phyloP scores from a whole-genome alignment of 371 early-diverging fungal genomes.

The Mortierella sp. region DNA sequence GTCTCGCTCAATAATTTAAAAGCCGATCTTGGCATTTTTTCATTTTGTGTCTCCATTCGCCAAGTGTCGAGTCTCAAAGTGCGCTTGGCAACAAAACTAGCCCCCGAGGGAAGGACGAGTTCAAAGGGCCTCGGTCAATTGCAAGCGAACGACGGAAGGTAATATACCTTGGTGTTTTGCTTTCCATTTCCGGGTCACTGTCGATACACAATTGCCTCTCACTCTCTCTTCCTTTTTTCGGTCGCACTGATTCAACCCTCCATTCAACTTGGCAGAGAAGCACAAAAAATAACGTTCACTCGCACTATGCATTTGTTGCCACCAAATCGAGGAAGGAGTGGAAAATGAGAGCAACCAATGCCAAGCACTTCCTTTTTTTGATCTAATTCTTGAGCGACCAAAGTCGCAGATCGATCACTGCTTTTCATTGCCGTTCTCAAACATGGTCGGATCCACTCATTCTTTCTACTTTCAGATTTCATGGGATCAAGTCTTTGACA shows the following conservation, averaged over 20 bases:
- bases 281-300: background rate
- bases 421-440: too few species aligned
- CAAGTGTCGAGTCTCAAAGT: background rate
- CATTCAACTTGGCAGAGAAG: background rate
- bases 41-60: background rate
- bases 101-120: too few species aligned
- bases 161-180: background rate
- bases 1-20: background rate
- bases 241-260: background rate
- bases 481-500: too few species aligned
- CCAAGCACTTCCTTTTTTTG: background rate
- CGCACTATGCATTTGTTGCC: background rate
- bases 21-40: constrained; percentile 5
- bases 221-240: background rate
- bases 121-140: background rate
- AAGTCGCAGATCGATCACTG: too few species aligned
- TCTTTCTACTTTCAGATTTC: too few species aligned
- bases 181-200: background rate
- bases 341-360: background rate
- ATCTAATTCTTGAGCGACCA: background rate
- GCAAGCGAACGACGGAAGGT: too few species aligned
- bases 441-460: too few species aligned
- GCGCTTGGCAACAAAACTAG: background rate
- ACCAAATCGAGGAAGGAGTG: background rate
- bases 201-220: background rate